Evolutionary conservation across 2,329 filamentous ascomycete species (phyloP).

Genomic region (Penicillium sp.): DNA sequence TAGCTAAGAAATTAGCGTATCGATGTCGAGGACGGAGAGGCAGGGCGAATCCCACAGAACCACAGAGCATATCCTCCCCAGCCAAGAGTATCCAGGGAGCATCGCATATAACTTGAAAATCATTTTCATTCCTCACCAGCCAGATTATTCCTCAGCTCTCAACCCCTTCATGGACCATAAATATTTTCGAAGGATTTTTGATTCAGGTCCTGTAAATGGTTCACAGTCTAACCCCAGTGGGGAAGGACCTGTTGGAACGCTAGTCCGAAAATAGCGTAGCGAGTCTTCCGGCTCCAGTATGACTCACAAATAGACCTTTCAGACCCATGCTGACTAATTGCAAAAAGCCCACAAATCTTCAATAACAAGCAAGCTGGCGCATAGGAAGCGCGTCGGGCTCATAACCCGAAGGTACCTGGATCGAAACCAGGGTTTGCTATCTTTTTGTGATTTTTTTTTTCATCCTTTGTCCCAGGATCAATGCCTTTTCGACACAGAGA

Average conservation of each 20-base stretch:
- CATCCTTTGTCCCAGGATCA: not conserved
- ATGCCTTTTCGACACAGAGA: not conserved
- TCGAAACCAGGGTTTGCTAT: slow-evolving; percentile 16
- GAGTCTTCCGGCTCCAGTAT: not conserved
- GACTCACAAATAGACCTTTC: slow-evolving; percentile 1
- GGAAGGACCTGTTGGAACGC: not conserved
- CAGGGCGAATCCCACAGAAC: too few species aligned
- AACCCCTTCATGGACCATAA: too few species aligned
- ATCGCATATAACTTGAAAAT: too few species aligned
- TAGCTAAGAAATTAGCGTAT: too few species aligned
- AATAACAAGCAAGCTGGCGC: slow-evolving; percentile 13
- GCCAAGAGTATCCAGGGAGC: too few species aligned
- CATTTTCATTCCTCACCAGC: too few species aligned
- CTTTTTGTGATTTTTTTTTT: slow-evolving; percentile 7
- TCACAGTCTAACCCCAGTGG: not conserved
- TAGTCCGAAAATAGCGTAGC: not conserved
- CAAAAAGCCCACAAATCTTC: not conserved
- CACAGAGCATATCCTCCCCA: too few species aligned
- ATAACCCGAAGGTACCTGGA: slow-evolving; percentile 16
- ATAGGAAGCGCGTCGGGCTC: slow-evolving; percentile 16
- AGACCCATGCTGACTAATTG: not conserved
- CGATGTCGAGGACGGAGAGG: too few species aligned
- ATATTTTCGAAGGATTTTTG: too few species aligned
- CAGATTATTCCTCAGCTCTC: too few species aligned
- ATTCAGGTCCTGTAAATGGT: too few species aligned